Percentiles rank a stretch among this genome's conserved stretches.
These are phyloP conservation scores for Rhododendron williamsianum DNA, from an alignment of 148 eudicot species.

Conservation along the genomic window DNA sequence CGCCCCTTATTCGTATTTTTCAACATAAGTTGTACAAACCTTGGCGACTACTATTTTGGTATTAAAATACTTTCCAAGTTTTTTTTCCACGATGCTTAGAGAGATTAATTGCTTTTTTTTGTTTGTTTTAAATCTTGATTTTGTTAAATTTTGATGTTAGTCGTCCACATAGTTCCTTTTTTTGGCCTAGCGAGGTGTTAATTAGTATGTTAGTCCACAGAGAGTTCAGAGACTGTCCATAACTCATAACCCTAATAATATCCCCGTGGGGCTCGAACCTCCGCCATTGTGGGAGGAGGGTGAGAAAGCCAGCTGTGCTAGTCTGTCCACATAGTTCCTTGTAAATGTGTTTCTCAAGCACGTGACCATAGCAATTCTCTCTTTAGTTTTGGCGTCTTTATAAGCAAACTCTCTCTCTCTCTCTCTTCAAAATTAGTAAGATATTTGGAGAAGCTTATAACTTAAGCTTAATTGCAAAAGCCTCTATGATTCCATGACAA, in stretches of 20 bases:
- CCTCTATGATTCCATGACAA: neutral
- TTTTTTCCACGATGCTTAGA: neutral
- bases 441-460: neutral
- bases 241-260: too few relatives aligned
- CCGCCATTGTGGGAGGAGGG: too few relatives aligned
- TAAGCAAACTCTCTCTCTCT: neutral
- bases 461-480: slow-evolving; percentile 11
- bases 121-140: neutral
- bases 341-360: neutral
- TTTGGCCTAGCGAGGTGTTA: too few relatives aligned
- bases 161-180: neutral
- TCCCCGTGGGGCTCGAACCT: too few relatives aligned
- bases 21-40: too few relatives aligned
- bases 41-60: too few relatives aligned
- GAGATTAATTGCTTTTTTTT: neutral
- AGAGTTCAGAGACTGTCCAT: too few relatives aligned
- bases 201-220: too few relatives aligned
- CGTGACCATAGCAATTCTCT: neutral
- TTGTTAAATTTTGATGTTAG: neutral
- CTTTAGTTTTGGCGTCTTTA: neutral
- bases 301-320: too few relatives aligned
- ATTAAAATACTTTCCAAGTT: neutral
- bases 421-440: neutral
- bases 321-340: neutral
- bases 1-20: too few relatives aligned